Evolutionary conservation across 176 grass and related monocot genomes (phyloP).

Genomic region (Alloteropsis semialata): DNA sequence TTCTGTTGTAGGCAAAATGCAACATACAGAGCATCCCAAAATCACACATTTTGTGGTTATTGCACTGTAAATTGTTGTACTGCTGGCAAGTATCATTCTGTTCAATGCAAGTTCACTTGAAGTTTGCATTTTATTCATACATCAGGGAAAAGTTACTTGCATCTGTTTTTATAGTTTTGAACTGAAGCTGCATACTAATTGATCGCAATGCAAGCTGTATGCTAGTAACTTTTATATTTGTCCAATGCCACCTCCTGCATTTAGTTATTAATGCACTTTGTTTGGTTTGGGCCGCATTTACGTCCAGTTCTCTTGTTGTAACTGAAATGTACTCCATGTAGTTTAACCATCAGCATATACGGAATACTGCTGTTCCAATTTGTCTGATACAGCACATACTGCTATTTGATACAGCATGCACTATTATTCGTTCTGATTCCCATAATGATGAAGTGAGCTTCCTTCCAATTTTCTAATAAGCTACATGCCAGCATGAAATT

Average conservation of each 20-base stretch:
- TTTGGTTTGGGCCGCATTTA: not conserved
- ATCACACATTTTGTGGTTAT: not conserved
- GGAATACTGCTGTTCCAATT: not conserved
- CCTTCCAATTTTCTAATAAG: not conserved
- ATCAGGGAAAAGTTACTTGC: too few species aligned
- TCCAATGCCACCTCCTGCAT: not conserved
- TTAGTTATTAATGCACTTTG: not conserved
- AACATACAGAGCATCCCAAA: not conserved
- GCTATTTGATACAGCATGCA: not conserved
- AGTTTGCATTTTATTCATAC: not conserved
- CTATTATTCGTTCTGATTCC: too few species aligned
- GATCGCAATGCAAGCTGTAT: too few species aligned
- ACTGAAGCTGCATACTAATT: too few species aligned
- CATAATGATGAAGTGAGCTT: not conserved
- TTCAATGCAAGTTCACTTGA: not conserved
- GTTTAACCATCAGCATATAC: not conserved
- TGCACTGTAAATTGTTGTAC: not conserved
- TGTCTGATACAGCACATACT: not conserved
- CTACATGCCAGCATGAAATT: not conserved
- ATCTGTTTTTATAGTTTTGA: too few species aligned
- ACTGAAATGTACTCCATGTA: not conserved
- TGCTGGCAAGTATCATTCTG: not conserved
- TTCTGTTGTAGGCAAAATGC: not conserved
- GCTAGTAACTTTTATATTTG: too few species aligned
- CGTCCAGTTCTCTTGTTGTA: not conserved